Base-by-base conservation (phyloP, 176 grass and related monocot genomes). In the Paspalum vaginatum region DNA sequence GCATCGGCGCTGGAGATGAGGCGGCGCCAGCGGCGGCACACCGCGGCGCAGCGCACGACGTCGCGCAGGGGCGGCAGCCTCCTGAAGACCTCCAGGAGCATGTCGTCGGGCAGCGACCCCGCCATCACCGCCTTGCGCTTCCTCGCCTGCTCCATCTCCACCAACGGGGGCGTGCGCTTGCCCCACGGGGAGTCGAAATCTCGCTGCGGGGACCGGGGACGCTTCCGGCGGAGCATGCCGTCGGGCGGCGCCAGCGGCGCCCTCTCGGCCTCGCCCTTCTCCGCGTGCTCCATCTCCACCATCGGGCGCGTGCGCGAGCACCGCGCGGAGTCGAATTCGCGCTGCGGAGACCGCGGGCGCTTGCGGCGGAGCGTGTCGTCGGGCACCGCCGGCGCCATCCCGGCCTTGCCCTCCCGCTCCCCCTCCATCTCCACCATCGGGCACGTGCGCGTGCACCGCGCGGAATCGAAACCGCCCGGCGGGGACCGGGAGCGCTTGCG, bases 41-140 rank as follows among this genome's bases (percentile, higher is more conserved):
- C 87, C 5, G 77, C 77, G 8, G 56, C 71, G 82, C 82, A 81
- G 57, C 82, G 87, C 11, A 85, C 22, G 41, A 77, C 48, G 64
- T 70, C 57, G 4, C 20, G 18, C 40, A 49, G 48, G 1, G 82
- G 78, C 11, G 57, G 25, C n/a, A 89, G 39, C 0, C 70, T 64
- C 64, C 39, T 76, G 56, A 89, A 81, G 18, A 89, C 82, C 65
- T 81, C 87, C 0, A 85, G 25, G 1, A 89, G 78, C 47, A 89
- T 81, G 78, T 85, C 87, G 63, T 85, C 82, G 5, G 87, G 82
- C 11, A 89, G 77, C 4, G 70, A 26, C 16, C 25, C 13, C n/a
- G 15, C 18, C 47, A 4, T 40, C 9, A 7, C 58, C 45, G 14
- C 47, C 5, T 37, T 16, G 3, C 24, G 8, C 22, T 11, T 4